Evolutionary conservation across 352 stramenopile species (phyloP), one percentile per base, ranked within the genome.

Genomic region (Aphanomyces astaci): DNA sequence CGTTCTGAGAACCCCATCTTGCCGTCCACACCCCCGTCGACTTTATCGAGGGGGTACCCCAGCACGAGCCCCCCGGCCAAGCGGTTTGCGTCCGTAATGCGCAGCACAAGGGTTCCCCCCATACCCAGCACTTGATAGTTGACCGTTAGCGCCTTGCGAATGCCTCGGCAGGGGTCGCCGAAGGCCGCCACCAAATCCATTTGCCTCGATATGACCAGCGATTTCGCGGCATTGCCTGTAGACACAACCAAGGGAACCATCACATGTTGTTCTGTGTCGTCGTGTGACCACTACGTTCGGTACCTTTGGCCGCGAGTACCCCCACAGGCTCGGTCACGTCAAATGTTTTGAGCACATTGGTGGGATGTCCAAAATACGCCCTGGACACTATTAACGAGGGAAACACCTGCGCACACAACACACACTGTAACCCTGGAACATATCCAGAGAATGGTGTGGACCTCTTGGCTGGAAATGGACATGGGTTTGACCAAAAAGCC

Each of bases 81-180:
- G 27, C 22, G 43, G 10, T 68, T 68, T 7, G 28, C 15, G 22
- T 40, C 33, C 19, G 10, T 49, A 30, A n/a, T 25, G 3, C 11
- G 43, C 3, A 68, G 7, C n/a, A 59, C 62, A 11, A 68, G 62
- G 2, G n/a, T 33, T n/a, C 62, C 62, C 0, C 33, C 39, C 62
- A 68, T 68, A 13, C 62, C 62, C 4, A 68, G 62, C n/a, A 68
- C 62, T 59, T 68, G 53, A 28, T 68, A 68, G 36, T 68, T 57
- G 62, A 68, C 59, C 28, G 62, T 68, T 5, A 68, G 62, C 25
- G 62, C 40, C 32, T 68, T 68, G 3, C 62, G 46, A 36, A 68
- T 68, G 46, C 62, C 62, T 2, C 62, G 62, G 30, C 62, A 68
- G 3, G 62, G 62, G 31, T 68, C 62, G 2, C 62, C 62, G 54